Evolutionary conservation across 345 rosid species (phyloP), one percentile per base, ranked within the genome.

Genomic region (Lumnitzera racemosa): DNA sequence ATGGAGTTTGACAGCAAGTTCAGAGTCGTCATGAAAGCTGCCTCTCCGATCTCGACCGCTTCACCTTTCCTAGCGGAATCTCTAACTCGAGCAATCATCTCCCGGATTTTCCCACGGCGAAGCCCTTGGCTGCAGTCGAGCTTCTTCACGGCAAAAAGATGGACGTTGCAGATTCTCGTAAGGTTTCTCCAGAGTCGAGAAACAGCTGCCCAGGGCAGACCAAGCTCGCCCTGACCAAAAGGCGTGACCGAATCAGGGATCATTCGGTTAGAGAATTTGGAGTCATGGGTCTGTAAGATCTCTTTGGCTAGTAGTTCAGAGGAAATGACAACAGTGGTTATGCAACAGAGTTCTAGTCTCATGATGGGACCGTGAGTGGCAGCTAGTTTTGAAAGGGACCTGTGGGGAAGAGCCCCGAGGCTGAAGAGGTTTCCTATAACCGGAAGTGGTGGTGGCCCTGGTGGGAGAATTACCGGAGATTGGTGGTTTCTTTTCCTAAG

Each of bases 201-300:
- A 16, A 47, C 69, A 2, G 76, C 53, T 1, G 58, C 12, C 61
- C 51, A 71, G 1, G 53, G 55, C 48, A 75, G 12, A 1, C 78
- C 63, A 52, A 27, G 10, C 12, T 73, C n/a, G 20, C 75, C 55
- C 63, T 69, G 75, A 49, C 55, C 17, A 4, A 15, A 25, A 13
- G 62, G 69, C 9, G 55, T 55, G 23, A 71, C 13, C 8, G 70
- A 46, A 25, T 73, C 53, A 1, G 67, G 52, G 4, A 76, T 3
- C 6, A 49, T 29, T 43, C 83, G 61, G 52, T 56, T 51, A 5
- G 68, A 55, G 58, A 72, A 72, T 12, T 56, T 16, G 3, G 50
- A 71, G 24, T 83, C 83, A 27, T 78, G 64, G 46, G 70, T 73
- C 41, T 73, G 75, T 20, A 80, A 73, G 59, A 73, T 62, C 36